Conservation (phyloP, 1,284 basidiomycete species). For the Trichosporon coremiiforme region DNA sequence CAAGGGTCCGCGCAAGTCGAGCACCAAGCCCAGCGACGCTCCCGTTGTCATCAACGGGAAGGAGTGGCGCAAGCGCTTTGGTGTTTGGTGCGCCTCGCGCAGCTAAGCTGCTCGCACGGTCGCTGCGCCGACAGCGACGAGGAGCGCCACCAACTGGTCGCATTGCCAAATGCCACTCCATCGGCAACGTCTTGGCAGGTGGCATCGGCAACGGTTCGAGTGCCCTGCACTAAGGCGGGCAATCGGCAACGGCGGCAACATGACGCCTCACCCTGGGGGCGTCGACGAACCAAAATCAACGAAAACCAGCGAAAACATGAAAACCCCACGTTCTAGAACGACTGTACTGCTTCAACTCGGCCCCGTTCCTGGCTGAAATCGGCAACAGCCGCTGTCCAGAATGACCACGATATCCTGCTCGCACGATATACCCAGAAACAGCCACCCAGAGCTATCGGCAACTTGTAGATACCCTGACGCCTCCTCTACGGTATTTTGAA, state of each 20-base stretch:
- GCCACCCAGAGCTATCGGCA: neutral
- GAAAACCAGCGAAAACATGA: neutral
- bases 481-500: neutral
- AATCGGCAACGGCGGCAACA: neutral
- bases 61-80: slow-evolving; percentile 2
- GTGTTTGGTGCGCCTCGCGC: neutral
- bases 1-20: neutral
- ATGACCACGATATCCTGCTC: too few relatives aligned
- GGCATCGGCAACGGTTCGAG: neutral
- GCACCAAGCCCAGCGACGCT: neutral
- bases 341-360: too few relatives aligned
- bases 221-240: neutral
- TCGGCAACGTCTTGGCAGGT: neutral
- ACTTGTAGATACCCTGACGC: neutral
- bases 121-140: too few relatives aligned
- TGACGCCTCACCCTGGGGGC: neutral
- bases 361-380: neutral
- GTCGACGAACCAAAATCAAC: neutral
- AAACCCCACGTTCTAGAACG: neutral
- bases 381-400: neutral
- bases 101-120: neutral
- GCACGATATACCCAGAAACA: neutral
- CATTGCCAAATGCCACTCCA: neutral
- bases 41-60: neutral
- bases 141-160: too few relatives aligned